Evolutionary conservation across 2,329 filamentous ascomycete species (phyloP), one percentile per base, ranked within the genome.

Genomic region (Aspergillus sp.): DNA sequence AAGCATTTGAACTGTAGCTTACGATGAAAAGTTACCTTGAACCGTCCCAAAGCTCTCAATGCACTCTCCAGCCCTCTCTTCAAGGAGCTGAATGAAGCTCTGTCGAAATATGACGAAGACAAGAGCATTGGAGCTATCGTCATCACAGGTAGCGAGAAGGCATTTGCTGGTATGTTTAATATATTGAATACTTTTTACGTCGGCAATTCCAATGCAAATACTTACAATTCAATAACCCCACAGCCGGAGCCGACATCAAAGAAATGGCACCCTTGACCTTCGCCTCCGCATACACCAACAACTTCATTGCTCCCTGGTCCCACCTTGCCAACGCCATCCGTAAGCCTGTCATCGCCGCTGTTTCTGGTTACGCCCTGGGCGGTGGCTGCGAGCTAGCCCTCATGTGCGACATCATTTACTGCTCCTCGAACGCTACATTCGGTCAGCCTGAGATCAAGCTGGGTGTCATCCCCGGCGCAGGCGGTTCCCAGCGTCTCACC

Each of bases 381-480:
- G 93, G 93, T 42, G 93, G 93, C 37, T 98, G 93, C 66, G 93
- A 98, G 74, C 79, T 98, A 10, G 90, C 93, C 39, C 86, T 98
- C 77, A 98, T 97, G 93, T 89, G 86, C 61, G 93, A 98, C 66
- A 85, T 97, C 54, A 71, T 98, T 47, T 97, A 97, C 76, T 93
- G 88, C 71, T 90, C 87, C 2, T 77, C 84, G 40, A 81, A 70
- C 11, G 91, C 93, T 53, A 94, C 88, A 58, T 96, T 98, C 64
- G 93, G 93, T 9, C 93, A 97, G 72, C 93, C 93, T 1, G 93
- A 98, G 75, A 89, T 98, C 73, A 96, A 94, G 72, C 77, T 98
- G 3, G 93, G 93, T 27, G 86, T 86, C 2, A 88, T 97, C 44
- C 93, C 93, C 1, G 93, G 93, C 4, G 93, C 88, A 0, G 93